Percentiles rank a stretch among this genome's conserved stretches.
Conservation (phyloP, 106 monocot genomes). For the Allium fistulosum region DNA sequence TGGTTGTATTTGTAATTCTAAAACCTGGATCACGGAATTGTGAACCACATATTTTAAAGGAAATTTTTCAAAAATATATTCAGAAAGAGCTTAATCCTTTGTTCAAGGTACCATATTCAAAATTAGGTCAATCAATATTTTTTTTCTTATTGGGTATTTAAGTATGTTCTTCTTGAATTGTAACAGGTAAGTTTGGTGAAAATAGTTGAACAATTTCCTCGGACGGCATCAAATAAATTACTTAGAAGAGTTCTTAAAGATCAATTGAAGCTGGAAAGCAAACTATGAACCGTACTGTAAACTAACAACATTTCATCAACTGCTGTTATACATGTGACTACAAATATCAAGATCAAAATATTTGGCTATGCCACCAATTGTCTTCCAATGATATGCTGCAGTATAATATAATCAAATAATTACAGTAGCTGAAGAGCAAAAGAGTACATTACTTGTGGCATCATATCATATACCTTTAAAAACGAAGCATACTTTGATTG, state of each 20-base stretch:
- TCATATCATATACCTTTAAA: no score
- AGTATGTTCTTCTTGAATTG: neutral
- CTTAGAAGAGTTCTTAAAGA: conserved; percentile 56
- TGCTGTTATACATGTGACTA: no score
- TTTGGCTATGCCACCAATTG: no score
- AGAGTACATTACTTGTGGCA: no score
- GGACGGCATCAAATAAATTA: conserved; percentile 64
- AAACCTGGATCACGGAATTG: conserved; percentile 27
- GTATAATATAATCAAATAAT: no score
- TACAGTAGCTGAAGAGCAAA: no score
- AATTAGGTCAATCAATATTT: neutral
- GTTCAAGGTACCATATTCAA: conserved; percentile 55
- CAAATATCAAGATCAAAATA: no score
- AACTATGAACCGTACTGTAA: conserved; percentile 20
- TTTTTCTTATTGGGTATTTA: neutral
- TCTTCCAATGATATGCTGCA: no score
- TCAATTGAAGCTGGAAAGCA: conserved; percentile 42
- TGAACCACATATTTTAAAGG: conserved; percentile 33
- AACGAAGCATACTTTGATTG: no score
- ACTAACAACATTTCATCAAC: no score
- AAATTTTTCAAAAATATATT: conserved; percentile 65
- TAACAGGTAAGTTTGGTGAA: conserved; percentile 57
- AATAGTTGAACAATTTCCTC: conserved; percentile 56
- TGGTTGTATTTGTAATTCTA: conserved; percentile 59
- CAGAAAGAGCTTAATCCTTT: conserved; percentile 74